Conservation (phyloP, 2,329 filamentous ascomycete genomes). For the Periglandula ipomoeae region DNA sequence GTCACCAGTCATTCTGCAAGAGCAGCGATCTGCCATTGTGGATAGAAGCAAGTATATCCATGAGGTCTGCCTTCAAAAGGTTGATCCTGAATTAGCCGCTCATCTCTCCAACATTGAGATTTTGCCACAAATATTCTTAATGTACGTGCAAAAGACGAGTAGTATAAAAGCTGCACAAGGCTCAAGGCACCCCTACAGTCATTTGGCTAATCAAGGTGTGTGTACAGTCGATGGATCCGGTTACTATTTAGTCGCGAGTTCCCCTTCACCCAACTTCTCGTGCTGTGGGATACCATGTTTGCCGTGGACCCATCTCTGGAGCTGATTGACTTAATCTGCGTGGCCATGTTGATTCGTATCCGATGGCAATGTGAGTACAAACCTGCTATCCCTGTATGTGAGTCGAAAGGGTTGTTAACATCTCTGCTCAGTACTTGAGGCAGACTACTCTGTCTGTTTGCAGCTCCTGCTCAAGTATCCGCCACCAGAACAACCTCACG, state of each 20-base stretch:
- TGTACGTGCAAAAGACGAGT: slow-evolving; percentile 43
- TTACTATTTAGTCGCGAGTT: slow-evolving; percentile 92
- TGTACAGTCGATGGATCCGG: slow-evolving; percentile 74
- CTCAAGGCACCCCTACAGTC: not conserved
- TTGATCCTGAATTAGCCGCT: slow-evolving; percentile 73
- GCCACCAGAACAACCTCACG: slow-evolving; percentile 48
- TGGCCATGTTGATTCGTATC: slow-evolving; percentile 87
- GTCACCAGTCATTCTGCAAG: slow-evolving; percentile 15
- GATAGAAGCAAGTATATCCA: slow-evolving; percentile 81
- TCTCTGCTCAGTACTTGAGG: slow-evolving; percentile 56
- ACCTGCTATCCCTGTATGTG: not conserved
- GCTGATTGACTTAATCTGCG: slow-evolving; percentile 81
- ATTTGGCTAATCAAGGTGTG: slow-evolving; percentile 1
- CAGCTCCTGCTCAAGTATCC: slow-evolving; percentile 80
- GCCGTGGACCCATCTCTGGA: slow-evolving; percentile 73
- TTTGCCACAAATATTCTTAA: slow-evolving; percentile 91
- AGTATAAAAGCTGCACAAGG: no score
- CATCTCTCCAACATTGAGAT: slow-evolving; percentile 81
- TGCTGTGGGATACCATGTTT: slow-evolving; percentile 87
- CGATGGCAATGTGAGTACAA: slow-evolving; percentile 67
- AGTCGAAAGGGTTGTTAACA: slow-evolving; percentile 14
- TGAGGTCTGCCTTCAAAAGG: slow-evolving; percentile 64
- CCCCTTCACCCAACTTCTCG: slow-evolving; percentile 72
- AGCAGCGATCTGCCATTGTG: slow-evolving; percentile 55
- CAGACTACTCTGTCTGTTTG: slow-evolving; percentile 80